Base-by-base conservation (phyloP, 305 asterid species). In the Solanum hybrid region DNA sequence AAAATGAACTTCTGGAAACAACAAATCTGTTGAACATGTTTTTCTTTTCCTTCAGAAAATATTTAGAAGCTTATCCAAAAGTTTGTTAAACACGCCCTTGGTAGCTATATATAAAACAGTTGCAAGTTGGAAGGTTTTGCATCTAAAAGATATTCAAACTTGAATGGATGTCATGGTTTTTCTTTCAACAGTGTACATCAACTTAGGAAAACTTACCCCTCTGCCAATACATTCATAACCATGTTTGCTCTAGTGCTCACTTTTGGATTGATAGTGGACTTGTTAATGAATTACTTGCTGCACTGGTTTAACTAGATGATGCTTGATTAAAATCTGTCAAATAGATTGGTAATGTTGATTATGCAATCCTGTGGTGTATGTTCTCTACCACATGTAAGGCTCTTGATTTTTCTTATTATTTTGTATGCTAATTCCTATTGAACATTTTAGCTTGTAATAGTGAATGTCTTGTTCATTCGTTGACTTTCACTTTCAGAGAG, bases 401-500 rank as follows among this genome's bases (percentile, higher is more conserved):
- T 29, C 87, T 82, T 29, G 28, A 42, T 46, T 42, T 28, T 16
- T 83, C 87, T 84, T 51, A 57, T 31, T 51, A 51, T 51, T 51
- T 51, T 31, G 14, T 20, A 31, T 51, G 88, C 76, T 85, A 22
- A 57, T 85, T 85, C 46, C 88, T 85, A 31, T 51, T 4, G 33
- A 31, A 33, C 71, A 31, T 85, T 28, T 85, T 31, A 57, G 42
- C 22, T 83, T 83, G 28, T 51, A 57, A 16, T 31, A 31, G 22
- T 51, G 20, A 5, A 33, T 24, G 34, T 71, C 20, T 71, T 71
- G 46, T 85, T 85, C 22, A 57, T 85, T 85, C 11, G 2, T 14
- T 78, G 75, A 14, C 78, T 51, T 82, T 16, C 67, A 74, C 91
- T 91, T 91, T 74, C 97, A 98, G 99, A 90, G 97, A 89, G 90